Evolutionary conservation across 2,329 filamentous ascomycete species (phyloP).

Genomic region (Trichoderma guizhouense): DNA sequence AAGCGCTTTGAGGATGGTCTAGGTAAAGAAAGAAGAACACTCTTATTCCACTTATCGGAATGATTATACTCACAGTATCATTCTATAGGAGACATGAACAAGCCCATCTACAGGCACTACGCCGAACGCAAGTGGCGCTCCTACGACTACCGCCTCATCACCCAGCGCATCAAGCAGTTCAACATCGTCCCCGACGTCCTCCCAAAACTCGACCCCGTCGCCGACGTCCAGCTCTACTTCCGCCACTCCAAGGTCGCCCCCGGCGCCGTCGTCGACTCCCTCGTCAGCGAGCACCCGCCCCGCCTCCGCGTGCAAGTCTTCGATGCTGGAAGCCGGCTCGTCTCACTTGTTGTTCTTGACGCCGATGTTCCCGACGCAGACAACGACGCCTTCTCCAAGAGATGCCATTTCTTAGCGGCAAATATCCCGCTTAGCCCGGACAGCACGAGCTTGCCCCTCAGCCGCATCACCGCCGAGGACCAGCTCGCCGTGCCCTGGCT

Average conservation of each 20-base stretch:
- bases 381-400: constrained; percentile 70
- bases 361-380: constrained; percentile 81
- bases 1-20: constrained; percentile 88
- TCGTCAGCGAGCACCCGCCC: constrained; percentile 68
- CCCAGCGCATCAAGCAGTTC: constrained; percentile 85
- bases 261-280: constrained; percentile 74
- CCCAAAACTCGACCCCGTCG: constrained; percentile 70
- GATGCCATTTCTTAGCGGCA: constrained; percentile 82
- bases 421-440: constrained; percentile 54
- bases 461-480: constrained; percentile 51
- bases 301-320: constrained; percentile 83
- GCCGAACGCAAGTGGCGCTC: constrained; percentile 84
- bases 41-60: not conserved
- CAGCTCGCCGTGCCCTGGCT: constrained; percentile 79
- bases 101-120: constrained; percentile 90
- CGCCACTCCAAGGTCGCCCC: constrained; percentile 65
- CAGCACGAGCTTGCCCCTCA: constrained; percentile 62
- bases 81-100: constrained; percentile 79
- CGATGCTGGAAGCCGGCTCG: constrained; percentile 72
- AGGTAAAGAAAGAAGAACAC: constrained; percentile 49
- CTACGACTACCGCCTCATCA: constrained; percentile 73
- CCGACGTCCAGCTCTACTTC: constrained; percentile 82
- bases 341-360: constrained; percentile 83
- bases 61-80: not conserved
- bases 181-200: constrained; percentile 85